Evolutionary conservation across 768 basidiomycete genomes (phyloP).

Genomic region (Pleurotus cornucopiae): DNA sequence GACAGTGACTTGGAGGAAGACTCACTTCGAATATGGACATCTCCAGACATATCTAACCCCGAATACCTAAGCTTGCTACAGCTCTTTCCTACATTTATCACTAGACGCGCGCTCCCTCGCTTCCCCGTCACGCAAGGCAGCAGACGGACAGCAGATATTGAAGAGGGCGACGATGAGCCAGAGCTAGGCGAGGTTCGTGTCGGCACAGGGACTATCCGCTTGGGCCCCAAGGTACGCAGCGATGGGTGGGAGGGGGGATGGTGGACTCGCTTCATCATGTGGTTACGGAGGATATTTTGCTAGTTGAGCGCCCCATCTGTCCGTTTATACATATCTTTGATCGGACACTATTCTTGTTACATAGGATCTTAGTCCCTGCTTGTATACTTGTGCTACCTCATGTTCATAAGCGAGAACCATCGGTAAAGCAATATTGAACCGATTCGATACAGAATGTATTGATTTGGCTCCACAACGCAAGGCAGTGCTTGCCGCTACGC

Average conservation of each 20-base stretch:
- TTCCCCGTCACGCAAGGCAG: conserved; percentile 44
- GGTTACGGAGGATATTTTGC: conserved; percentile 80
- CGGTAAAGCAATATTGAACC: neutral
- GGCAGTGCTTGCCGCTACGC: neutral
- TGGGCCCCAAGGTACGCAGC: conserved; percentile 55
- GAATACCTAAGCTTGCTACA: conserved; percentile 67
- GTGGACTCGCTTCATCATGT: conserved; percentile 75
- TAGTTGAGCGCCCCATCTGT: conserved; percentile 25
- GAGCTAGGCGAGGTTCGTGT: conserved; percentile 57
- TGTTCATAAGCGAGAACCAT: neutral
- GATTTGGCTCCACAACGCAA: neutral
- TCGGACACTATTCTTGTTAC: conserved; percentile 2
- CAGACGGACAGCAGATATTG: conserved; percentile 51
- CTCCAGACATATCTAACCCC: conserved; percentile 73
- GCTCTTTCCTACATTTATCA: conserved; percentile 76
- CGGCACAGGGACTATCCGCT: conserved; percentile 85
- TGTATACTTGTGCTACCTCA: neutral
- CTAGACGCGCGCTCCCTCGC: conserved; percentile 65
- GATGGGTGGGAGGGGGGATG: conserved; percentile 72
- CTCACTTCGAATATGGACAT: conserved; percentile 74
- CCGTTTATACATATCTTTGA: neutral
- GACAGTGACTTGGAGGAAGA: conserved; percentile 31
- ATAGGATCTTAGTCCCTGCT: neutral
- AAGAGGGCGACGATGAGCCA: conserved; percentile 61
- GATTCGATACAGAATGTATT: neutral